Evolutionary conservation across 2,329 filamentous ascomycete genomes (phyloP), one percentile per base, ranked within the genome.

Genomic region (Pestalotiopsis sp.): DNA sequence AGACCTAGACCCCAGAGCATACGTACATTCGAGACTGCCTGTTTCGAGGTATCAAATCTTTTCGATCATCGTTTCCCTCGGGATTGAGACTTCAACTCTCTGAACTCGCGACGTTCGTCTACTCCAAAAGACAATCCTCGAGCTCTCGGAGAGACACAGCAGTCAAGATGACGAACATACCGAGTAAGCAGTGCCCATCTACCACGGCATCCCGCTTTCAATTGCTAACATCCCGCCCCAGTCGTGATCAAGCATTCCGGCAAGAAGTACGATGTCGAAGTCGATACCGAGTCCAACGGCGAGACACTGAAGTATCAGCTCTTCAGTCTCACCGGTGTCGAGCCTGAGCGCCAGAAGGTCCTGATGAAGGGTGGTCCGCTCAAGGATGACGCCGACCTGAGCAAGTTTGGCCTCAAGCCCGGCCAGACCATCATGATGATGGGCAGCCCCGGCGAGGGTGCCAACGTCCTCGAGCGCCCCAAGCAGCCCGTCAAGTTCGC

Each of bases 231-330:
- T 23, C 20, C 56, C n/a, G 3, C 12, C 39, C 4, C 31, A 66
- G 95, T 99, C 74, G 87, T 94, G 78, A 92, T 99, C 74, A 98
- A 97, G 83, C 95, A 99, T 80, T 91, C 94, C 79, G 95, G 95
- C 84, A 98, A 96, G 81, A 95, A 95, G 80, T 92, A 98, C 84
- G 91, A 98, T 78, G 89, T 99, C 80, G 95, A 98, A 71, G 89
- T 99, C 76, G 95, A 98, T 79, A 87, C 93, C 58, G 86, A 88
- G 31, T 91, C 93, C 60, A 94, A 90, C 71, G 96, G 96, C 81
- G 94, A 98, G 81, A 93, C 93, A 68, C 94, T 99, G 85, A 99
- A 98, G 81, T 93, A 93, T 77, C 96, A 98, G 81, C 89, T 99
- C 69, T 99, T 92, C 84, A 98, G 95, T 71, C 86, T 99, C 68